Conservation (phyloP, 2,329 filamentous ascomycete genomes). For the Alternaria consortialis region DNA sequence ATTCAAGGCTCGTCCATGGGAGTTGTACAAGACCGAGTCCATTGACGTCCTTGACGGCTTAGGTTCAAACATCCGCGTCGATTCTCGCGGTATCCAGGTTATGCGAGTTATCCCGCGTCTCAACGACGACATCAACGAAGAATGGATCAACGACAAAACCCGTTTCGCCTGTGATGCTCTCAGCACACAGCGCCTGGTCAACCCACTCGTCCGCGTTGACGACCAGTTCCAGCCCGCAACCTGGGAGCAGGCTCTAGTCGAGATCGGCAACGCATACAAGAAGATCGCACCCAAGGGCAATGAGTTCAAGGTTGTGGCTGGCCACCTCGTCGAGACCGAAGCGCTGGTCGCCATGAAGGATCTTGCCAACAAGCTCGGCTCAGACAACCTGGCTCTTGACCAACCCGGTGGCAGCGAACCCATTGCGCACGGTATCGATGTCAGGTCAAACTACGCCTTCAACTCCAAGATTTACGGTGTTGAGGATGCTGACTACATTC, state of each 20-base stretch:
- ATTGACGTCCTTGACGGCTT: conserved; percentile 93
- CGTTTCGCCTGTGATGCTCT: conserved; percentile 96
- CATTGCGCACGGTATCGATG: conserved; percentile 89
- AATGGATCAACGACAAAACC: conserved; percentile 99
- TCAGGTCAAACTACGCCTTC: conserved; percentile 94
- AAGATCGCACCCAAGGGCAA: conserved; percentile 83
- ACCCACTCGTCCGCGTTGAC: conserved; percentile 85
- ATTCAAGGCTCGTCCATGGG: conserved; percentile 96
- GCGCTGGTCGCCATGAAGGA: conserved; percentile 97
- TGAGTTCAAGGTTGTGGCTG: conserved; percentile 95
- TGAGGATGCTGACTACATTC: conserved; percentile 90
- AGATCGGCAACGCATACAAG: conserved; percentile 83
- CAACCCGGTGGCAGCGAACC: conserved; percentile 84
- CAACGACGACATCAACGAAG: conserved; percentile 98
- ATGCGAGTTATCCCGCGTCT: conserved; percentile 93
- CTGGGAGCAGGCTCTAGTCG: conserved; percentile 93
- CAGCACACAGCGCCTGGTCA: conserved; percentile 94
- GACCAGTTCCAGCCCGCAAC: conserved; percentile 91
- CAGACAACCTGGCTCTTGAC: conserved; percentile 93
- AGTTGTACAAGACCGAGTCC: conserved; percentile 94
- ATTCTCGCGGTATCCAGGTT: conserved; percentile 91
- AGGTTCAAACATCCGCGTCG: conserved; percentile 93
- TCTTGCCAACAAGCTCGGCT: conserved; percentile 93
- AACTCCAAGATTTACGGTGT: conserved; percentile 95
- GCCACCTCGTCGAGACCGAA: conserved; percentile 90